phyloP scores from a whole-genome alignment of 306 rosid genomes.

The Phaseolus lunatus region DNA sequence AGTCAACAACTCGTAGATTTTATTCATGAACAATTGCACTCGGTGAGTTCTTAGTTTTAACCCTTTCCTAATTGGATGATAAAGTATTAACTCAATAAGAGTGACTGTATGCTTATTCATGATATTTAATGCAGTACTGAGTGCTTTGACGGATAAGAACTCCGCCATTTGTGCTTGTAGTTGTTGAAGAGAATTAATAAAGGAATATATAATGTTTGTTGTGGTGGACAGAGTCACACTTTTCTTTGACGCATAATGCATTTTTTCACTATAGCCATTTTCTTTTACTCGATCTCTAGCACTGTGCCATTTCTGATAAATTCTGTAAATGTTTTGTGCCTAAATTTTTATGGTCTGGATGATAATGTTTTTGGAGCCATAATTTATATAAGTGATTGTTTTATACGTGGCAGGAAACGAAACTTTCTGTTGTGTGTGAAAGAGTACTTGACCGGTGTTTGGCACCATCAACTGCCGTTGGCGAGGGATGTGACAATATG shows the following conservation, averaged over 20 bases:
- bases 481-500: constrained; percentile 98
- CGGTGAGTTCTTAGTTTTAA: constrained; percentile 55
- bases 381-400: neutral
- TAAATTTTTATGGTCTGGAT: neutral
- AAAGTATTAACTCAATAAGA: constrained; percentile 20
- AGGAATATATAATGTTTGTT: constrained; percentile 2
- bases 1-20: constrained; percentile 93
- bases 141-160: constrained; percentile 14
- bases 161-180: constrained; percentile 12
- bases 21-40: constrained; percentile 69
- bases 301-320: neutral
- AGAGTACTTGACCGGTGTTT: constrained; percentile 84
- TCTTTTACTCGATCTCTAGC: constrained; percentile 25
- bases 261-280: neutral
- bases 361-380: too few relatives aligned
- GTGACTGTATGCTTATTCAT: constrained; percentile 11
- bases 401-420: constrained; percentile 68
- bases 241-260: neutral
- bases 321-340: neutral
- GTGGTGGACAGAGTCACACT: neutral
- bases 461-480: constrained; percentile 86
- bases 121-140: constrained; percentile 11
- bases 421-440: constrained; percentile 81
- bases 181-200: constrained; percentile 23
- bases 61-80: constrained; percentile 9